These are phyloP conservation scores for Candida quercuum DNA, from an alignment of 805 yeast species.

Conservation along the genomic window DNA sequence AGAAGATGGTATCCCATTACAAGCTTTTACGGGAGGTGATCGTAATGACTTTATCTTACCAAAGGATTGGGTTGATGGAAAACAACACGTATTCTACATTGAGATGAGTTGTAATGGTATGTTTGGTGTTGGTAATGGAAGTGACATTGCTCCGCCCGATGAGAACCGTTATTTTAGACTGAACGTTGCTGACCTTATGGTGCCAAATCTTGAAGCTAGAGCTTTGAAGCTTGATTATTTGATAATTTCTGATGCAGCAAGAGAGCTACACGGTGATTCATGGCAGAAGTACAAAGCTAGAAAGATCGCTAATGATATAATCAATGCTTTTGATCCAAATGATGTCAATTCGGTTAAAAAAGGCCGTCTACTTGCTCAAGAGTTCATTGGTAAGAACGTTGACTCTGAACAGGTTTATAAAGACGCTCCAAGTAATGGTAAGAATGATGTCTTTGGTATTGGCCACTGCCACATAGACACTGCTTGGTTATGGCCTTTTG, in stretches of 20 bases:
- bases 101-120: slow-evolving; percentile 94
- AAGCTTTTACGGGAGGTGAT: slow-evolving; percentile 83
- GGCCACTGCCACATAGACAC: slow-evolving; percentile 98
- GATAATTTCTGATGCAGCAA: slow-evolving; percentile 86
- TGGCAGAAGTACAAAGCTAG: slow-evolving; percentile 86
- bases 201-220: slow-evolving; percentile 78
- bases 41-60: slow-evolving; percentile 73
- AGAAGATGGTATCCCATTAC: slow-evolving; percentile 61
- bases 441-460: slow-evolving; percentile 68
- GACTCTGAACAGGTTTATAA: slow-evolving; percentile 64
- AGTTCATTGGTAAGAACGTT: slow-evolving; percentile 58
- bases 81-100: slow-evolving; percentile 64
- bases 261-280: slow-evolving; percentile 68
- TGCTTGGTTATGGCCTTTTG: slow-evolving; percentile 99
- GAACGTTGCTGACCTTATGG: slow-evolving; percentile 66
- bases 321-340: slow-evolving; percentile 74
- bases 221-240: slow-evolving; percentile 76
- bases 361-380: slow-evolving; percentile 63
- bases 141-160: slow-evolving; percentile 62
- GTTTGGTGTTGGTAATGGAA: slow-evolving; percentile 72
- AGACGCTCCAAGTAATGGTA: slow-evolving; percentile 27
- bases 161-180: slow-evolving; percentile 68
- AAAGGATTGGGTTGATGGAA: slow-evolving; percentile 41
- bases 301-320: slow-evolving; percentile 71
- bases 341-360: slow-evolving; percentile 50